These are phyloP conservation scores for Porphyrellus cyaneotinctus DNA, from an alignment of 768 basidiomycete genomes.

Conservation along the genomic window DNA sequence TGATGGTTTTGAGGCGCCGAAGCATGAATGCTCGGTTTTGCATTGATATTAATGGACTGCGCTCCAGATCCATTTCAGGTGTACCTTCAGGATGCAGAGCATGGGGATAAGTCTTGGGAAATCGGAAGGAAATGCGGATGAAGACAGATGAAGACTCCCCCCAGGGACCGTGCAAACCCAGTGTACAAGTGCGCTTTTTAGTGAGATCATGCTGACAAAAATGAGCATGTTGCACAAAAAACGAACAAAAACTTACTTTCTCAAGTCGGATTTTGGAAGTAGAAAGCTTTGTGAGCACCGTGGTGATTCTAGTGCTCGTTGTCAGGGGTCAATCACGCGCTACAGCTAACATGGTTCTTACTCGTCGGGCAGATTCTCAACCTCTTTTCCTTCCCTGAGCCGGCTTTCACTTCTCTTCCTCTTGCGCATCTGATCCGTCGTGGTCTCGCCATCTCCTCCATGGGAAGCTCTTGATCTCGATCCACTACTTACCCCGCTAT, in stretches of 20 bases:
- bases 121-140: slow-evolving; percentile 84
- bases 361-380: slow-evolving; percentile 64
- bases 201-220: slow-evolving; percentile 54
- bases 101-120: slow-evolving; percentile 79
- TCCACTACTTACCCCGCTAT: slow-evolving; percentile 42
- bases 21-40: slow-evolving; percentile 76
- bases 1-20: slow-evolving; percentile 66
- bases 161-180: slow-evolving; percentile 89
- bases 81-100: slow-evolving; percentile 57
- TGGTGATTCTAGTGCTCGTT: slow-evolving; percentile 52
- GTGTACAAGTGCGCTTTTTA: slow-evolving; percentile 75
- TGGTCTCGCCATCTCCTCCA: slow-evolving; percentile 12
- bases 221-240: slow-evolving; percentile 6
- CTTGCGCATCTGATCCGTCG: slow-evolving; percentile 12
- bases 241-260: slow-evolving; percentile 48
- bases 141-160: slow-evolving; percentile 81
- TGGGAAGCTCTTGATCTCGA: slow-evolving; percentile 41
- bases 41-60: slow-evolving; percentile 73
- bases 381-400: slow-evolving; percentile 29
- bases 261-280: slow-evolving; percentile 78
- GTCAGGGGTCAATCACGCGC: not conserved
- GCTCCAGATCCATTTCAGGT: slow-evolving; percentile 78
- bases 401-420: slow-evolving; percentile 49
- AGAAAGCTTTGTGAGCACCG: slow-evolving; percentile 62
- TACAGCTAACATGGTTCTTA: slow-evolving; percentile 30